Percentiles rank a stretch among this genome's conserved stretches.
Evolutionary conservation across 2,329 filamentous ascomycete species (phyloP).

Genomic region (Zymoseptoria passerinii): DNA sequence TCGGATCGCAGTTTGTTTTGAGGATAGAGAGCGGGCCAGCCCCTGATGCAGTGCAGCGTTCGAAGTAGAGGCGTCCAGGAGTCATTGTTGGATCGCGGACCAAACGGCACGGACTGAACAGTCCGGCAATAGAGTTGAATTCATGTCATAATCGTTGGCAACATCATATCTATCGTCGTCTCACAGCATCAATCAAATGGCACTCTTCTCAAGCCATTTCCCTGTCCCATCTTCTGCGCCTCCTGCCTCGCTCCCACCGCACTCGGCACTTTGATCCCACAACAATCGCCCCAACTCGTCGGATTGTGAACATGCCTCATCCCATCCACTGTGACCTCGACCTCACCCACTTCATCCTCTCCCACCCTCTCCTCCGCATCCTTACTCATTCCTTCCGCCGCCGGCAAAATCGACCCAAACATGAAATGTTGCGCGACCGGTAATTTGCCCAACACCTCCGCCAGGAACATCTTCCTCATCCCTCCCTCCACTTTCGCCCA

Average conservation of each 20-base stretch:
- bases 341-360: constrained; percentile 44
- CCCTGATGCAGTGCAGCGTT: neutral
- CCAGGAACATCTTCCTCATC: constrained; percentile 95
- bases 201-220: constrained; percentile 59
- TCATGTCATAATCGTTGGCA: neutral
- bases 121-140: neutral
- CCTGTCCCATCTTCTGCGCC: constrained; percentile 64
- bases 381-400: constrained; percentile 70
- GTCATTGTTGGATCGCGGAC: neutral
- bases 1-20: neutral
- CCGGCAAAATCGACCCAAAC: constrained; percentile 78
- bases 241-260: constrained; percentile 86
- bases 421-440: constrained; percentile 99
- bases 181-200: constrained; percentile 59
- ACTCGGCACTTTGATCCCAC: constrained; percentile 93
- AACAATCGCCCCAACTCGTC: constrained; percentile 83
- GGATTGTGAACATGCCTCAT: constrained; percentile 53
- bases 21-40: neutral
- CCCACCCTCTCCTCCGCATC: constrained; percentile 47
- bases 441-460: constrained; percentile 83
- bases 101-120: neutral
- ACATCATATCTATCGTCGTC: neutral
- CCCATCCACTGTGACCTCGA: constrained; percentile 56
- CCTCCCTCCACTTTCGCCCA: constrained; percentile 91
- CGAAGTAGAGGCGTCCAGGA: neutral